A percentile compares a stretch with the other conserved stretches of the same genome.
These are phyloP conservation scores for Pinus taeda DNA, from an alignment of 75 land plant species.

Conservation along the genomic window DNA sequence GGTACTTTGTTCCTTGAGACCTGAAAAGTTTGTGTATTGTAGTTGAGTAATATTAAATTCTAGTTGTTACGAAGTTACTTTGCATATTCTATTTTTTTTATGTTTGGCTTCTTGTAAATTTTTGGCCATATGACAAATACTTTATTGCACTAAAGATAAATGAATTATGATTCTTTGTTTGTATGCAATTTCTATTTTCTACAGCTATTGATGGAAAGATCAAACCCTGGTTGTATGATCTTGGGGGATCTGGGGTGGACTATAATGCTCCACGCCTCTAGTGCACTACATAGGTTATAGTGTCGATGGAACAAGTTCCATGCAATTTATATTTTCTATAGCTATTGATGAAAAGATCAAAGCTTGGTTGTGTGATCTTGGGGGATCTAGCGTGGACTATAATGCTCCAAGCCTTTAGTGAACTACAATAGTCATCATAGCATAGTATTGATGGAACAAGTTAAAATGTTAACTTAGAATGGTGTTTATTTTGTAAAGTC, in stretches of 20 bases:
- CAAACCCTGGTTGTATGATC: constrained; percentile 81
- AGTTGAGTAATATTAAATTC: background rate
- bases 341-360: constrained; percentile 80
- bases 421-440: constrained; percentile 44
- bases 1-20: constrained; percentile 23
- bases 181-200: constrained; percentile 74
- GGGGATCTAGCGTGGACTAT: constrained; percentile 79
- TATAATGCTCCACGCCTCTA: constrained; percentile 80
- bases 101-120: background rate
- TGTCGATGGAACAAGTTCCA: background rate
- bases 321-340: constrained; percentile 83
- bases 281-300: constrained; percentile 60
- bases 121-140: background rate
- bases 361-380: constrained; percentile 74
- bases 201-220: constrained; percentile 82
- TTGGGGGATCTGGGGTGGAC: constrained; percentile 69
- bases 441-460: no score
- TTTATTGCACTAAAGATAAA: background rate
- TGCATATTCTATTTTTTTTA: background rate
- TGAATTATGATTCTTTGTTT: constrained; percentile 5
- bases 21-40: background rate
- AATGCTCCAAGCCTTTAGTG: constrained; percentile 77
- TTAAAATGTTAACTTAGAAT: no score
- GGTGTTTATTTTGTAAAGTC: no score
- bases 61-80: background rate